Percentiles rank a stretch among this genome's conserved stretches.
phyloP scores from a whole-genome alignment of 2,329 filamentous ascomycete genomes.

The Aspergillus alliaceus region DNA sequence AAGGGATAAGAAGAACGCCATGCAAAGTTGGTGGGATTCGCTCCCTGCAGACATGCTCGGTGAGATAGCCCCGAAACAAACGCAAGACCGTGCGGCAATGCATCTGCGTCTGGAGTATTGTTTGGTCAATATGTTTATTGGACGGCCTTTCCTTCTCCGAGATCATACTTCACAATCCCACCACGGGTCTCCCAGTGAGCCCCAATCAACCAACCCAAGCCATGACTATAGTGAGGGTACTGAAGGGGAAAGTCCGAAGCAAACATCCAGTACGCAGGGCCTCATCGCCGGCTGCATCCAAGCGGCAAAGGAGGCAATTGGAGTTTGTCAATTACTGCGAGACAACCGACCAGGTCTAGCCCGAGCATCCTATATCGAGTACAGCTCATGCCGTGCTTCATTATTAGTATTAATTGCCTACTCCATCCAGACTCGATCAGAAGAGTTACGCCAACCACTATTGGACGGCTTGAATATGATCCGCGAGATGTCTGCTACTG shows the following conservation, averaged over 20 bases:
- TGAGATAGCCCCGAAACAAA: not conserved
- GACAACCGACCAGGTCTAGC: conserved; percentile 27
- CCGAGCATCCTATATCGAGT: conserved; percentile 36
- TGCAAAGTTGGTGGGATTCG: conserved; percentile 16
- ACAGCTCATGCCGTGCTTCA: conserved; percentile 36
- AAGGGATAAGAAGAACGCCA: conserved; percentile 6
- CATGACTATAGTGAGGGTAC: not conserved
- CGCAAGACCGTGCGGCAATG: conserved; percentile 15
- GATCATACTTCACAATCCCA: not conserved
- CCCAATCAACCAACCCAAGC: not conserved
- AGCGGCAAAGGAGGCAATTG: conserved; percentile 27
- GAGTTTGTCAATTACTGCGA: conserved; percentile 24
- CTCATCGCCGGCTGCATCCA: conserved; percentile 28
- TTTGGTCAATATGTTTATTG: conserved; percentile 51
- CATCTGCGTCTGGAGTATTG: conserved; percentile 46
- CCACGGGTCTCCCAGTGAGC: not conserved
- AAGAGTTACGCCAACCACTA: conserved; percentile 21
- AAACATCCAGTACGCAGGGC: not conserved
- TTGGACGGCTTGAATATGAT: conserved; percentile 30
- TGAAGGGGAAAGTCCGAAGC: not conserved
- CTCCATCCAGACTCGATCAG: conserved; percentile 27
- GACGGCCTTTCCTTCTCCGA: conserved; percentile 49
- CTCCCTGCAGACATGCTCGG: conserved; percentile 1
- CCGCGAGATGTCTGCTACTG: conserved; percentile 30
- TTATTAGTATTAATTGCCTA: conserved; percentile 36